Percentiles rank a stretch among this genome's conserved stretches.
These are phyloP conservation scores for Boletus sp. DNA, from an alignment of 1,284 basidiomycete genomes.

Conservation along the genomic window DNA sequence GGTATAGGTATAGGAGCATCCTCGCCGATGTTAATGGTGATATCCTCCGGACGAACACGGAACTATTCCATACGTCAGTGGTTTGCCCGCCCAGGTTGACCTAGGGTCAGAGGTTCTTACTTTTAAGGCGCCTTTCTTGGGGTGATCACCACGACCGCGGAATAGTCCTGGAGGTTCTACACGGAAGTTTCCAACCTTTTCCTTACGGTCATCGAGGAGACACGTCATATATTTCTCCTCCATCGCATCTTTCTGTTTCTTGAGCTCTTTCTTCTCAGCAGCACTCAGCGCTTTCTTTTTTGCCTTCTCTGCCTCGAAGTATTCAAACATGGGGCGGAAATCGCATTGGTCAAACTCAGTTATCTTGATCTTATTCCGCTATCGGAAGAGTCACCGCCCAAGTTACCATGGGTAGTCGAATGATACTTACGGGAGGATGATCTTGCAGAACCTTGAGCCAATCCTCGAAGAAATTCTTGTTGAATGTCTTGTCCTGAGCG, in stretches of 20 bases:
- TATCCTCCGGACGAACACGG: slow-evolving; percentile 88
- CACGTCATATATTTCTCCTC: slow-evolving; percentile 87
- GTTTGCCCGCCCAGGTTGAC: background rate
- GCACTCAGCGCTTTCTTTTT: slow-evolving; percentile 86
- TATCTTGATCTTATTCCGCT: slow-evolving; percentile 77
- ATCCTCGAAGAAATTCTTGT: slow-evolving; percentile 95
- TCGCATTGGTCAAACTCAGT: slow-evolving; percentile 81
- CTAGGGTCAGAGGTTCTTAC: slow-evolving; percentile 39
- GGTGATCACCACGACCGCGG: slow-evolving; percentile 96
- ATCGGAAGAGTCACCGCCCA: slow-evolving; percentile 11
- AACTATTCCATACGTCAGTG: slow-evolving; percentile 43
- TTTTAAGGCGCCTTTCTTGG: slow-evolving; percentile 95
- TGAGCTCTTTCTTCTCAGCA: slow-evolving; percentile 86
- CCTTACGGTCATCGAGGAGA: slow-evolving; percentile 89
- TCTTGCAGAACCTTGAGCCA: slow-evolving; percentile 78
- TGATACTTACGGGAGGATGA: slow-evolving; percentile 76
- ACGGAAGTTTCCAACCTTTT: slow-evolving; percentile 97
- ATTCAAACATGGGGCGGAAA: slow-evolving; percentile 91
- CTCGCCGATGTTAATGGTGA: slow-evolving; percentile 89
- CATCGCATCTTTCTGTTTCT: slow-evolving; percentile 78
- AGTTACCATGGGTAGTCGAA: slow-evolving; percentile 3
- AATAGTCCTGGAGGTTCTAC: slow-evolving; percentile 98
- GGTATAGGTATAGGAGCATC: slow-evolving; percentile 72
- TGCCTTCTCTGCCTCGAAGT: slow-evolving; percentile 89
- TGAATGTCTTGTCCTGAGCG: slow-evolving; percentile 84